Percentiles rank a stretch among this genome's conserved stretches.
phyloP scores from a whole-genome alignment of 176 grass and related monocot genomes.

The Metroxylon sagu region DNA sequence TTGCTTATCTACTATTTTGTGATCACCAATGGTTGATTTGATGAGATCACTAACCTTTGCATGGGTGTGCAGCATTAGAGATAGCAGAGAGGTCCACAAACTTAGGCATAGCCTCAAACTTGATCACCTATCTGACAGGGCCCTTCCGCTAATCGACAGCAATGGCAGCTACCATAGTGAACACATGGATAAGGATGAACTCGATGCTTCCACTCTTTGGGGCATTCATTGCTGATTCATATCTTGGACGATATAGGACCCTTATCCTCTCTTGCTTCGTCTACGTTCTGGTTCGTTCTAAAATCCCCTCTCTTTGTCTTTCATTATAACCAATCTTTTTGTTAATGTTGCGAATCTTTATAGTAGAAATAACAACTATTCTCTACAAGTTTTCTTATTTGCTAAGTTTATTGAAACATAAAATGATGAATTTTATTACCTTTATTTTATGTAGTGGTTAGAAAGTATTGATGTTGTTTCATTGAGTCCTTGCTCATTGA shows the following conservation, averaged over 20 bases:
- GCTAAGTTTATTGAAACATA: too few relatives aligned
- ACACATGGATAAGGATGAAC: slow-evolving; percentile 44
- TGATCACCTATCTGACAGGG: slow-evolving; percentile 65
- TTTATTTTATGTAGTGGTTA: too few relatives aligned
- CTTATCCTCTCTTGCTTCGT: slow-evolving; percentile 46
- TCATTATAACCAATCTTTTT: too few relatives aligned
- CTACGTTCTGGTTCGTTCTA: slow-evolving; percentile 32
- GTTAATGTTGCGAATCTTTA: too few relatives aligned
- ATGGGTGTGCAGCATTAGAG: slow-evolving; percentile 30
- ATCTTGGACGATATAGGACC: slow-evolving; percentile 44
- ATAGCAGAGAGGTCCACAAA: slow-evolving; percentile 61
- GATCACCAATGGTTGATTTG: too few relatives aligned
- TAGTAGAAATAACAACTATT: too few relatives aligned
- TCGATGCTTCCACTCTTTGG: slow-evolving; percentile 51
- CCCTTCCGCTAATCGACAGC: slow-evolving; percentile 45
- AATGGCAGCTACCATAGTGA: slow-evolving; percentile 41
- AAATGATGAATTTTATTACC: too few relatives aligned
- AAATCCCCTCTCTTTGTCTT: not conserved
- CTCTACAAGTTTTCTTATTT: too few relatives aligned
- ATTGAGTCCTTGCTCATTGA: too few relatives aligned
- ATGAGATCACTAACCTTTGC: too few relatives aligned
- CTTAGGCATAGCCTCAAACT: slow-evolving; percentile 50
- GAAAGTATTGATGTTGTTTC: too few relatives aligned
- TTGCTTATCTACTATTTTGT: too few relatives aligned
- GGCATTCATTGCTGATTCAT: slow-evolving; percentile 50